Base-by-base conservation (phyloP, 2,329 filamentous ascomycete genomes). In the Aaosphaeria arxii region DNA sequence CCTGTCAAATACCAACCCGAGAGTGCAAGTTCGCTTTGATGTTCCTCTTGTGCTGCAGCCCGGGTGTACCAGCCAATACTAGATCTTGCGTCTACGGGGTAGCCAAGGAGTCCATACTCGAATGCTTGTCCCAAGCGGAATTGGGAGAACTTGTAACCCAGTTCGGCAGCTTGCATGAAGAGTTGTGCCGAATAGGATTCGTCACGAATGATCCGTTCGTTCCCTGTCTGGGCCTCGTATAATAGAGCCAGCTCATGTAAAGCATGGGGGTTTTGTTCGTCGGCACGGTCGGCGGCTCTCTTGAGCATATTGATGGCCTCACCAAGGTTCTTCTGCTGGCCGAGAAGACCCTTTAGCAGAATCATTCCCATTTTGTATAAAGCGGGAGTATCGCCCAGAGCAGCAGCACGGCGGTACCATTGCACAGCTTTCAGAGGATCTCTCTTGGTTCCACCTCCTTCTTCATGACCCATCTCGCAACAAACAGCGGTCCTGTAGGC, bases 321-420 rank as follows among this genome's bases (percentile, higher is more conserved):
- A 40, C 87, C 82, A 3, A 89, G 82, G 63, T 95, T 95, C 63
- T 79, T 84, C 28, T 79, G 81, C 66, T 97, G 91, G 4, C 91
- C 91, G n/a, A 99, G 80, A 30, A 97, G 78, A 7, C 92, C 94
- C 71, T 97, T 97, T 46, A 97, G 81, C 52, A 89, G 76, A 56
- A 99, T 95, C 86, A 96, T 95, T 49, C 94, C 94, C 72, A 97
- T 85, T 72, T 99, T 99, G 76, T 96, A 99, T 90, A 97, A 95
- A 30, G 91, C 94, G 0, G 92, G 88, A 1, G 88, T 87, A 63
- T 99, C 92, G 3, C 94, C 92, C 3, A 97, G 78, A 9, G 87
- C 87, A 7, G 94, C 92, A 5, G 94, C 91, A 40, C 91, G 88
- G 68, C 92, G 91, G 71, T 99, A 99, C 94, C 94, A 99, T 69